Evolutionary conservation across 345 rosid genomes (phyloP), one percentile per base, ranked within the genome.

Genomic region (Camelina hispida): DNA sequence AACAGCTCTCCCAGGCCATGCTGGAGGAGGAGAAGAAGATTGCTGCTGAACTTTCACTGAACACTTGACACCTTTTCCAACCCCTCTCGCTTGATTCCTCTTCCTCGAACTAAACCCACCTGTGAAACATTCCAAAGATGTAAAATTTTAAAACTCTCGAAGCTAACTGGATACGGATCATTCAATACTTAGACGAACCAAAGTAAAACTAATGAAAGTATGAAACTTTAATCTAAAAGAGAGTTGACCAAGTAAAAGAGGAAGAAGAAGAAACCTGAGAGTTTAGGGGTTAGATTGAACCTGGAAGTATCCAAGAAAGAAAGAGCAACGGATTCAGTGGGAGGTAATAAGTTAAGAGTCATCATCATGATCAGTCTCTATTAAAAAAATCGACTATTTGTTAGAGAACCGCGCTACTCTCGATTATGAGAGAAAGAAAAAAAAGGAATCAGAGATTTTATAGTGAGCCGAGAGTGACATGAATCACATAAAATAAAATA

Each of bases 1-100:
- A 67, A 80, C 81, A 70, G 99, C 97, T 71, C 91, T 85, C 6
- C 99, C 97, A 4, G 97, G 96, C 99, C 99, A 95, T 10, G 99
- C 97, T 9, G 30, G 30, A 28, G 97, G 86, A 77, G 97, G 98
- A 53, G 79, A 85, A 76, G 97, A 97, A 18, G 85, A 86, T 42
- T 80, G 81, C 68, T 84, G 87, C 57, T 71, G 62, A 37, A 47
- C 73, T 58, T 78, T 51, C 77, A 80, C 87, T 50, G 89, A 92
- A 83, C 97, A 92, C 62, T 82, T 84, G 13, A 92, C 78, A 71
- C 84, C 87, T 76, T 78, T 83, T 30, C 84, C 85, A 79, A 54
- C 68, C 48, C 71, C 34, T 7, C 70, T 81, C 71, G 84, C 58
- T 68, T 69, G 64, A 52, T 80, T 85, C 78, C 83, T 87, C 81